These are phyloP conservation scores for Coemansia sp. DNA, from an alignment of 192 early-diverging fungal genomes.

Conservation along the genomic window DNA sequence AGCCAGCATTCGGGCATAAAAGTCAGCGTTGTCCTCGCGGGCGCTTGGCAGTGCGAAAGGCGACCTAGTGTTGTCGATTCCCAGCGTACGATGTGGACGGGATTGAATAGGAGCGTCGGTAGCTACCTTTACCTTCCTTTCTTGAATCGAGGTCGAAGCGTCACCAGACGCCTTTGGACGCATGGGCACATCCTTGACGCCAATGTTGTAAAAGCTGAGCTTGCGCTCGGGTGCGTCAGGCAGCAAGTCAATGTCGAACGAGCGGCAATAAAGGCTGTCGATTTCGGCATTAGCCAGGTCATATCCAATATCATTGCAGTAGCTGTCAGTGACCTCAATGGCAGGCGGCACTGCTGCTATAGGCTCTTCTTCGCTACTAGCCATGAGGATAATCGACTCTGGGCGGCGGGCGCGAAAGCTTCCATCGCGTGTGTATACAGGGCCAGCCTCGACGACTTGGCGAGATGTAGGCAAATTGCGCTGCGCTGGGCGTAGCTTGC, in stretches of 20 bases:
- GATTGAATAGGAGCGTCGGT: neutral
- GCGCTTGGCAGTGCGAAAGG: conserved; percentile 26
- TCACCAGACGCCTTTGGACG: neutral
- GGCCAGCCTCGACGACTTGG: conserved; percentile 22
- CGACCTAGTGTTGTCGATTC: neutral
- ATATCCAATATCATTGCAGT: conserved; percentile 36
- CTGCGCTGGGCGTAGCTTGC: conserved; percentile 37
- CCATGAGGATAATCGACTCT: conserved; percentile 17
- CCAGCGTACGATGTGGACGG: conserved; percentile 3
- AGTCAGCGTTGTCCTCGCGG: conserved; percentile 24
- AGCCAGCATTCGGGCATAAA: conserved; percentile 34
- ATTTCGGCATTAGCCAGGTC: conserved; percentile 35
- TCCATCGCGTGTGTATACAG: conserved; percentile 20
- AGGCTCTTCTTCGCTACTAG: conserved; percentile 10
- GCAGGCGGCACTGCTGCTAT: neutral
- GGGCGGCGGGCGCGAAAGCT: conserved; percentile 26
- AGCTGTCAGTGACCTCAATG: conserved; percentile 28
- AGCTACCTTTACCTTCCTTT: neutral
- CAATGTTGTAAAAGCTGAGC: conserved; percentile 36
- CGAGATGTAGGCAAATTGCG: conserved; percentile 47
- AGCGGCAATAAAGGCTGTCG: conserved; percentile 32
- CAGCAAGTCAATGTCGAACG: conserved; percentile 47
- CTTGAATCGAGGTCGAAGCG: too few relatives aligned
- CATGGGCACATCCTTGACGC: conserved; percentile 24
- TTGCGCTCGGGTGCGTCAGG: conserved; percentile 45